A percentile compares a stretch with the other conserved stretches of the same genome.
Evolutionary conservation across 2,329 filamentous ascomycete species (phyloP).

Genomic region (Alternaria angustiovoidea): DNA sequence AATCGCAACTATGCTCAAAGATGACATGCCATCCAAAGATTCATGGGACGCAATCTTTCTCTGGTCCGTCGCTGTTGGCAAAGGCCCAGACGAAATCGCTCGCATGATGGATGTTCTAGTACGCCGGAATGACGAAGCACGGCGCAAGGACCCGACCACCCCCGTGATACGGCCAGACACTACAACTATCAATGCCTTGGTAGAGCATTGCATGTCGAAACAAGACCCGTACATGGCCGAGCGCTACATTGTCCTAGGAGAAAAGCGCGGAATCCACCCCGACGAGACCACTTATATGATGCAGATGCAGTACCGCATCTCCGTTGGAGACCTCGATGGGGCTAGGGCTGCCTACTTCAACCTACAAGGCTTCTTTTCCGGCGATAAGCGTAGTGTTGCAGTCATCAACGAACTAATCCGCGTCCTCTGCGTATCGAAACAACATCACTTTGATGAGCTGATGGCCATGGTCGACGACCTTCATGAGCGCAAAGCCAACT

Average conservation of each 20-base stretch:
- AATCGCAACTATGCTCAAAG: constrained; percentile 47
- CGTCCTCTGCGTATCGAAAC: constrained; percentile 68
- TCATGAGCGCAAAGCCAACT: constrained; percentile 71
- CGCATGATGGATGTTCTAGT: constrained; percentile 75
- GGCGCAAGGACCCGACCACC: constrained; percentile 39
- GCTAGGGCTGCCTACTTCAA: constrained; percentile 71
- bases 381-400: constrained; percentile 66
- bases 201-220: constrained; percentile 75
- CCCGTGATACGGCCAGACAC: constrained; percentile 65
- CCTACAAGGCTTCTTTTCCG: constrained; percentile 65
- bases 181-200: constrained; percentile 77
- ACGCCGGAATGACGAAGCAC: constrained; percentile 57
- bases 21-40: constrained; percentile 53
- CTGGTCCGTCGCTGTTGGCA: constrained; percentile 77
- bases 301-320: constrained; percentile 78
- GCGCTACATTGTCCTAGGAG: constrained; percentile 72
- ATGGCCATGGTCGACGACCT: constrained; percentile 76
- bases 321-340: constrained; percentile 74
- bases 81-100: constrained; percentile 74
- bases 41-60: constrained; percentile 78
- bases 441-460: constrained; percentile 73
- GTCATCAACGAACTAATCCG: constrained; percentile 76
- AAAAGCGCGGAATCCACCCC: constrained; percentile 70
- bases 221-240: constrained; percentile 76
- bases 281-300: constrained; percentile 76